These are phyloP conservation scores for Myotisia sp. DNA, from an alignment of 2,329 filamentous ascomycete genomes.

Conservation along the genomic window DNA sequence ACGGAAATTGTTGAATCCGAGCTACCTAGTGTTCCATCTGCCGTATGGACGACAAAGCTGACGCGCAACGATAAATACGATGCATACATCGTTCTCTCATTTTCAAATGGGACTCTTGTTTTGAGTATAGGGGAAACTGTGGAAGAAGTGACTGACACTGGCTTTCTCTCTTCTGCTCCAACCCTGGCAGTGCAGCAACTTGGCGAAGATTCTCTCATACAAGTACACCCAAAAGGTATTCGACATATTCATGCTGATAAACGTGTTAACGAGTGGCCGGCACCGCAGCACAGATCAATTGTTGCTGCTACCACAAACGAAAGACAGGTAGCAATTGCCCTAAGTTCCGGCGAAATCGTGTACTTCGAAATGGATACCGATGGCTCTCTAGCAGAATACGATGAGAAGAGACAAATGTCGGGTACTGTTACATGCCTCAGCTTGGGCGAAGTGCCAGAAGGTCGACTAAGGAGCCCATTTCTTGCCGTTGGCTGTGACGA, in stretches of 20 bases:
- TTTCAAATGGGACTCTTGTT: conserved; percentile 77
- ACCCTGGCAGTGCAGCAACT: conserved; percentile 89
- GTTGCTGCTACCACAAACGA: conserved; percentile 89
- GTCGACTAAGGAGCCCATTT: conserved; percentile 76
- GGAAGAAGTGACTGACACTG: conserved; percentile 85
- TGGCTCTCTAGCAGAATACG: conserved; percentile 79
- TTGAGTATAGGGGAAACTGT: conserved; percentile 94
- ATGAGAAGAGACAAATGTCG: conserved; percentile 89
- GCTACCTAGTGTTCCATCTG: conserved; percentile 71
- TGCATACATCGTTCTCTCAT: conserved; percentile 89
- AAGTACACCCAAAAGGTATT: conserved; percentile 93
- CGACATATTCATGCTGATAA: conserved; percentile 68
- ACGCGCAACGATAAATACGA: conserved; percentile 71
- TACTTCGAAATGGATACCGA: conserved; percentile 97
- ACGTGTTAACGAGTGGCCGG: conserved; percentile 80
- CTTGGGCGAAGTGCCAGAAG: conserved; percentile 81
- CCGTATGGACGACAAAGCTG: conserved; percentile 91
- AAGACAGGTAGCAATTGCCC: conserved; percentile 78
- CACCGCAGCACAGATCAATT: conserved; percentile 85
- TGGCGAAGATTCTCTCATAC: conserved; percentile 80
- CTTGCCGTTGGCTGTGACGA: conserved; percentile 95
- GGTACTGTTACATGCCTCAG: conserved; percentile 92
- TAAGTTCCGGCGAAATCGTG: conserved; percentile 91
- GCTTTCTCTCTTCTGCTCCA: conserved; percentile 74
- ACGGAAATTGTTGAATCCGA: conserved; percentile 93